Conservation (phyloP, 208 protist species). For the Leishmania amazonensis region DNA sequence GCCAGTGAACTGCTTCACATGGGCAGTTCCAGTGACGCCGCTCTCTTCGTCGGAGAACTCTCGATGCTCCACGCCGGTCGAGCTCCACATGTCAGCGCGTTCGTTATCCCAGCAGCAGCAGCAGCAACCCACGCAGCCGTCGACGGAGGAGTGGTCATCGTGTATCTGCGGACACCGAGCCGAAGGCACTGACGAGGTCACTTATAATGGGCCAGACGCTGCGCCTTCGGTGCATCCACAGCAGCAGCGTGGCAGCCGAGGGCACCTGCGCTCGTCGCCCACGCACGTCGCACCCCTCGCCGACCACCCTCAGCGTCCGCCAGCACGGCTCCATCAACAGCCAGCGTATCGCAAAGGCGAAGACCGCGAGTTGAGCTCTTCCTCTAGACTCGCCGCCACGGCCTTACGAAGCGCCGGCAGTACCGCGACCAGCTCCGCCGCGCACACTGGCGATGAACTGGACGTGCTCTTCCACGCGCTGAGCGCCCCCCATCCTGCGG, state of each 20-base stretch:
- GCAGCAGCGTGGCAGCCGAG: conserved; percentile 1
- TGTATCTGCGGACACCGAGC: background rate
- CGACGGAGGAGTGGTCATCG: background rate
- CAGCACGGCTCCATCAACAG: background rate
- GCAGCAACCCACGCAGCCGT: background rate
- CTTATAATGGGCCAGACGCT: background rate
- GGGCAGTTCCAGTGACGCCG: background rate
- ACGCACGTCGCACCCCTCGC: background rate
- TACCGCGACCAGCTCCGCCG: background rate
- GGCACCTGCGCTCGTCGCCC: background rate
- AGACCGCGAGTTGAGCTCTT: background rate
- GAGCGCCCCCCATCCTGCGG: background rate
- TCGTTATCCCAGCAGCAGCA: background rate
- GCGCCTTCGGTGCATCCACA: background rate
- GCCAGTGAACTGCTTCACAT: background rate
- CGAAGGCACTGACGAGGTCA: background rate
- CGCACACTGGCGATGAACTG: background rate
- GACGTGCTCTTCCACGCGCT: conserved; percentile 1
- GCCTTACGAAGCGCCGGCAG: background rate
- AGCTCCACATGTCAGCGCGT: background rate
- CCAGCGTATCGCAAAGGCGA: background rate
- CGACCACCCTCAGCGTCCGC: background rate
- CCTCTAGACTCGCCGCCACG: background rate
- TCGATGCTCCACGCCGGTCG: background rate
- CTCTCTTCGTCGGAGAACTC: conserved; percentile 4